phyloP scores from a whole-genome alignment of 495 filamentous ascomycete genomes.

The Staphylotrichum longicolle region DNA sequence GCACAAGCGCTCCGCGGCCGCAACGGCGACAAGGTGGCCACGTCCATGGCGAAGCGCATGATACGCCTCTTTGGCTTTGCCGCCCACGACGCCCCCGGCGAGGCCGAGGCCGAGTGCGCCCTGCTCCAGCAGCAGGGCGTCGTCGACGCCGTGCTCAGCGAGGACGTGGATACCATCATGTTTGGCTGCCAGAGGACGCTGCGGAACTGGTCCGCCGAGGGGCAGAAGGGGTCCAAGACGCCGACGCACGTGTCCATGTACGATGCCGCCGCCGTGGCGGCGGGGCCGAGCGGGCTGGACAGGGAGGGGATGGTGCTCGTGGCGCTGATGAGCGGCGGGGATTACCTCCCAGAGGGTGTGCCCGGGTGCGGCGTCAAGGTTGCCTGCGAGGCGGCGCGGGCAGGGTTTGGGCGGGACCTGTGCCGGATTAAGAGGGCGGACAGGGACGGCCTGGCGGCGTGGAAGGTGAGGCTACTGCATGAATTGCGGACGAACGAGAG shows the following conservation, averaged over 20 bases:
- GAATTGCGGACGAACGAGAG: constrained; percentile 84
- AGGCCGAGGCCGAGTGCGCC: constrained; percentile 96
- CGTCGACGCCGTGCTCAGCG: constrained; percentile 93
- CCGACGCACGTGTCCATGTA: constrained; percentile 89
- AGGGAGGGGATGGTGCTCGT: constrained; percentile 90
- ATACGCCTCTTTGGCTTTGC: constrained; percentile 83
- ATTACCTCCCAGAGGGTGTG: constrained; percentile 89
- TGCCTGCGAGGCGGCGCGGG: constrained; percentile 85
- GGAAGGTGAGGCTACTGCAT: constrained; percentile 70
- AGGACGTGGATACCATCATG: constrained; percentile 98
- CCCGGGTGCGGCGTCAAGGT: constrained; percentile 81
- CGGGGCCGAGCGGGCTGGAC: constrained; percentile 60
- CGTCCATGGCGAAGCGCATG: constrained; percentile 71
- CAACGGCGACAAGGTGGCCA: constrained; percentile 44
- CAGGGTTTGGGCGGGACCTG: constrained; percentile 79
- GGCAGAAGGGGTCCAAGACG: constrained; percentile 55
- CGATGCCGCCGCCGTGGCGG: constrained; percentile 50
- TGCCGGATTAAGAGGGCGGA: constrained; percentile 55
- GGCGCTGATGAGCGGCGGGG: constrained; percentile 92
- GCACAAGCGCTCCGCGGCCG: constrained; percentile 60
- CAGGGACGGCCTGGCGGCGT: constrained; percentile 57
- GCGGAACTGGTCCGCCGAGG: constrained; percentile 80
- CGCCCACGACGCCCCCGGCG: constrained; percentile 84
- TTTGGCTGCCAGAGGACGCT: constrained; percentile 80
- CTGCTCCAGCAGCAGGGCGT: constrained; percentile 76